phyloP scores from a whole-genome alignment of 306 rosid genomes.

The Corylus avellana region DNA sequence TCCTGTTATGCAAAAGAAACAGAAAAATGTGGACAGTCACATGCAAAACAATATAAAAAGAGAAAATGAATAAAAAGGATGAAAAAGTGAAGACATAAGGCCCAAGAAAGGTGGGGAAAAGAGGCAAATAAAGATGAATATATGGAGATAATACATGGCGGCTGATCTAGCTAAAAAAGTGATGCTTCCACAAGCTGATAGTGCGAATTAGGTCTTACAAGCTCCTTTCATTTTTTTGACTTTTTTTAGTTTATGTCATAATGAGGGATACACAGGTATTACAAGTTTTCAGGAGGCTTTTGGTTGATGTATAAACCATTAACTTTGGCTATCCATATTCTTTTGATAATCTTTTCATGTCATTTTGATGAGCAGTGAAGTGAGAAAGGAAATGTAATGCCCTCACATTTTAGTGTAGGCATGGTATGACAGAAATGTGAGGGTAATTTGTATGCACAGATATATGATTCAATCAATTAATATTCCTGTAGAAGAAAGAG shows the following conservation, averaged over 20 bases:
- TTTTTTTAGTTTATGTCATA: not conserved
- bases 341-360: not conserved
- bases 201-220: not conserved
- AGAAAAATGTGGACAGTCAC: constrained; percentile 15
- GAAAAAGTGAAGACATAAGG: not conserved
- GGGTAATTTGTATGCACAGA: too few species aligned
- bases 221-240: not conserved
- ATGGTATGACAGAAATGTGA: too few species aligned
- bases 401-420: too few species aligned
- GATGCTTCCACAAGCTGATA: not conserved
- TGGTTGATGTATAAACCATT: constrained; percentile 8
- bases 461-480: too few species aligned
- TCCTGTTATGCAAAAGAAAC: constrained; percentile 33
- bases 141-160: constrained; percentile 1
- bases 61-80: constrained; percentile 1
- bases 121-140: constrained; percentile 18
- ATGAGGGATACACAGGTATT: not conserved
- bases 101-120: constrained; percentile 12
- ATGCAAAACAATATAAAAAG: constrained; percentile 22
- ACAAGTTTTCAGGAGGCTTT: not conserved
- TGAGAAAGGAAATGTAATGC: not conserved
- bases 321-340: not conserved
- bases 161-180: not conserved
- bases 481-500: too few species aligned
- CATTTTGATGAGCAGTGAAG: not conserved